A percentile compares a stretch with the other conserved stretches of the same genome.
phyloP scores from a whole-genome alignment of 2,329 filamentous ascomycete genomes.

The Colletotrichum theobromicola region DNA sequence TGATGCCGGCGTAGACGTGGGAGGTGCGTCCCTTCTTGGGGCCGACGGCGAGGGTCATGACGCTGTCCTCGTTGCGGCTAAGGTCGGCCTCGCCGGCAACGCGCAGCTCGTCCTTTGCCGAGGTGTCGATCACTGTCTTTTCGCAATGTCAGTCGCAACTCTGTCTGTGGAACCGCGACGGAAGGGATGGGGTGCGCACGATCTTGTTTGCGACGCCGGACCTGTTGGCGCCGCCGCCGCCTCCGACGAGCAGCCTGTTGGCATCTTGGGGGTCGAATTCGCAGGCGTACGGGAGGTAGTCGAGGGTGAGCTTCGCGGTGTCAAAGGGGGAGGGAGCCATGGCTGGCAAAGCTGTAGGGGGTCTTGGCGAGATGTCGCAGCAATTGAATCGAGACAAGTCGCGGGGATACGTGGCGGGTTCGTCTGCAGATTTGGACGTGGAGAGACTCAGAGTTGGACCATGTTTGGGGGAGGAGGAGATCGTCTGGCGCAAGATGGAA shows the following conservation, averaged over 20 bases:
- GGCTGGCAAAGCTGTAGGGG: neutral
- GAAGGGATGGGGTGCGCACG: constrained; percentile 50
- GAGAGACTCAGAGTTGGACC: neutral
- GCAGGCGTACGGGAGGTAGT: constrained; percentile 85
- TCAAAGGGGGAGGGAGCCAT: constrained; percentile 47
- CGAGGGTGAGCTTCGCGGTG: constrained; percentile 69
- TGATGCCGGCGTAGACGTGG: constrained; percentile 78
- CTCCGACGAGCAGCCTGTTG: constrained; percentile 79
- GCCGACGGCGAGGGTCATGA: constrained; percentile 80
- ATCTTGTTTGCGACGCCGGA: constrained; percentile 89
- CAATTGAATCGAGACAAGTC: neutral
- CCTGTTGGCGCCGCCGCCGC: constrained; percentile 82
- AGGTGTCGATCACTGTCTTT: constrained; percentile 76
- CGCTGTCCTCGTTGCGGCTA: constrained; percentile 85
- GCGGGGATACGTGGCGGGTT: neutral
- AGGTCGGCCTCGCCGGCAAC: constrained; percentile 77
- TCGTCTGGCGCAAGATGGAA: neutral
- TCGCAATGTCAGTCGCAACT: neutral
- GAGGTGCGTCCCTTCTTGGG: constrained; percentile 48
- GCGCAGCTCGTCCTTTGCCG: constrained; percentile 65
- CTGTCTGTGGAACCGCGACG: neutral
- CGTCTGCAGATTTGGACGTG: neutral
- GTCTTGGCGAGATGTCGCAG: neutral
- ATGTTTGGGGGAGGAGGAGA: neutral
- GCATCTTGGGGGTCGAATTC: constrained; percentile 86